A percentile compares a stretch with the other conserved stretches of the same genome.
phyloP scores from a whole-genome alignment of 164 flowering plant species.

The Chimonanthus praecox region DNA sequence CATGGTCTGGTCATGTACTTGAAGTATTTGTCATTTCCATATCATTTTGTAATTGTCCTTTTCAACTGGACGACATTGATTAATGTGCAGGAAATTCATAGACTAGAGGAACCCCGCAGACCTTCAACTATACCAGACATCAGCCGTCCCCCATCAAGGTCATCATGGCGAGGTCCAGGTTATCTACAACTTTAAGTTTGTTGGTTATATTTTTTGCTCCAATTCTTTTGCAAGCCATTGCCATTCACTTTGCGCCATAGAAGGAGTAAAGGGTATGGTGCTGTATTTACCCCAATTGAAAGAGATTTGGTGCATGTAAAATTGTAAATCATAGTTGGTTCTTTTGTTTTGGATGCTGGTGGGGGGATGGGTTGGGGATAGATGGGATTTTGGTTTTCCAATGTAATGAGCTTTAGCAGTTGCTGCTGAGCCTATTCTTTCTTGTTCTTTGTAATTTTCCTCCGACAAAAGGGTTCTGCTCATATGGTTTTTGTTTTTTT shows the following conservation, averaged over 20 bases:
- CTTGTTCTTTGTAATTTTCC: too few relatives aligned
- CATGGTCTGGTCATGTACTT: background rate
- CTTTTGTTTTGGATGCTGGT: conserved; percentile 19
- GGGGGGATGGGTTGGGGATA: conserved; percentile 9
- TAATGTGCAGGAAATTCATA: conserved; percentile 49
- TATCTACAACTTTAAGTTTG: conserved; percentile 37
- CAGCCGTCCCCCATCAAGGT: conserved; percentile 47
- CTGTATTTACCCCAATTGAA: background rate
- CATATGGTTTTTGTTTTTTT: conserved; percentile 15
- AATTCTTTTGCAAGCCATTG: conserved; percentile 2
- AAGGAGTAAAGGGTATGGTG: background rate
- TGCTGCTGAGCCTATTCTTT: conserved; percentile 17
- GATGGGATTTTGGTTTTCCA: background rate
- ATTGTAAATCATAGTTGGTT: conserved; percentile 41
- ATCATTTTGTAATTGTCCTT: background rate
- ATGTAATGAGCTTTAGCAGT: conserved; percentile 15
- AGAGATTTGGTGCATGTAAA: conserved; percentile 11
- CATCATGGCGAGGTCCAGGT: conserved; percentile 50
- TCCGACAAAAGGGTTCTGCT: conserved; percentile 1
- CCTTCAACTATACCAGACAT: conserved; percentile 31
- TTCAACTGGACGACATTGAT: too few relatives aligned
- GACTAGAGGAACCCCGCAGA: conserved; percentile 40
- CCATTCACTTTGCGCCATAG: background rate
- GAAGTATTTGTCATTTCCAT: background rate
- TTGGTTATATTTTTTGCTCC: conserved; percentile 1